Evolutionary conservation across 2,329 filamentous ascomycete genomes (phyloP).

Genomic region (Diaporthe vexans): DNA sequence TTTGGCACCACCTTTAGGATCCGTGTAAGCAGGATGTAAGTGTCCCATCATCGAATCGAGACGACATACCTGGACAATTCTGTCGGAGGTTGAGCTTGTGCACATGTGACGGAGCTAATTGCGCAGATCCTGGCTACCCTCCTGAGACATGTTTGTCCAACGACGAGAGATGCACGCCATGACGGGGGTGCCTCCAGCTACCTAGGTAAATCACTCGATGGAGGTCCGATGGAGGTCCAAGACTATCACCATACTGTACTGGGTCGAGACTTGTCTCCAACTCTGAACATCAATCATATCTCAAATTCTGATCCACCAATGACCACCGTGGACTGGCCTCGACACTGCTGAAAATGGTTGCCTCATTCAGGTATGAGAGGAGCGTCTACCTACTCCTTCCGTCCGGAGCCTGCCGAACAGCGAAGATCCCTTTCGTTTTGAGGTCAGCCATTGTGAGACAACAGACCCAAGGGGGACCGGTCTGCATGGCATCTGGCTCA

Average conservation of each 20-base stretch:
- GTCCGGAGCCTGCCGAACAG: not conserved
- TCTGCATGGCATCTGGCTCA: not conserved
- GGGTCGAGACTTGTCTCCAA: not conserved
- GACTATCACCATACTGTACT: not conserved
- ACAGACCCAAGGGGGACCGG: not conserved
- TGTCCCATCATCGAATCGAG: not conserved
- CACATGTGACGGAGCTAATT: constrained; percentile 6
- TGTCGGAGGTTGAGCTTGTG: constrained; percentile 1
- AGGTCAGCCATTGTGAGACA: not conserved
- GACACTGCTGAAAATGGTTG: not conserved
- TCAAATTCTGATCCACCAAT: not conserved
- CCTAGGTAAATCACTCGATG: not conserved
- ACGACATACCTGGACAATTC: not conserved
- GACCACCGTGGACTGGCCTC: not conserved
- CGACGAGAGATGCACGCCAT: not conserved
- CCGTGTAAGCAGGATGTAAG: not conserved
- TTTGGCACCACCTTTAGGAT: constrained; percentile 15
- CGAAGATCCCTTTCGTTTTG: not conserved
- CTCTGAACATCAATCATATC: not conserved
- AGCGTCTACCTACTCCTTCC: not conserved
- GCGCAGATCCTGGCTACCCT: constrained; percentile 6
- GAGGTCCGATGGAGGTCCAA: constrained; percentile 6
- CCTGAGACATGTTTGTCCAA: constrained; percentile 32
- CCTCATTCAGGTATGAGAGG: constrained; percentile 6
- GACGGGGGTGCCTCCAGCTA: not conserved